Conservation (phyloP, 2,329 filamentous ascomycete genomes). For the Phialophora chinensis region DNA sequence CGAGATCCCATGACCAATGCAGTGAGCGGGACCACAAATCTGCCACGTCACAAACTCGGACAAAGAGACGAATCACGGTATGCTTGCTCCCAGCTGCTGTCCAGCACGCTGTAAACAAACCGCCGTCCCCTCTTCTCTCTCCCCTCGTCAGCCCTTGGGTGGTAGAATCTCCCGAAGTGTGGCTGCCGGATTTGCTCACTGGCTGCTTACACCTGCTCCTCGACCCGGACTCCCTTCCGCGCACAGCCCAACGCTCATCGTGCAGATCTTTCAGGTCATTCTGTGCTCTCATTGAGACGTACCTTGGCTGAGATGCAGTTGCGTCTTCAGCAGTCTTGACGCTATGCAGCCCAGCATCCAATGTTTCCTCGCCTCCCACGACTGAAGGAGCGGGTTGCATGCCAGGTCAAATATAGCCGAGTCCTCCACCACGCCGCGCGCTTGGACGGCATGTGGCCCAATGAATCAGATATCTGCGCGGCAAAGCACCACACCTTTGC, state of each 20-base stretch:
- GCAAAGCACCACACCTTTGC: not conserved
- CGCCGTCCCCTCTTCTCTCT: not conserved
- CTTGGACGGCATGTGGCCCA: not conserved
- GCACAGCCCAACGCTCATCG: not conserved
- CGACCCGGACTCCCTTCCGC: not conserved
- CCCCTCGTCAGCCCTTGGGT: not conserved
- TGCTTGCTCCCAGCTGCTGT: not conserved
- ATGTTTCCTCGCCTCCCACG: not conserved
- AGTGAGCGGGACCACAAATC: not conserved
- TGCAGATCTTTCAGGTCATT: not conserved
- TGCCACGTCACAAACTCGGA: conserved; percentile 7
- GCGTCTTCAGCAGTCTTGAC: not conserved
- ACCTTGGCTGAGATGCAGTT: not conserved
- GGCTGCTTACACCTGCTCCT: not conserved
- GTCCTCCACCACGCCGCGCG: not conserved
- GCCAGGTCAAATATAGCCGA: not conserved
- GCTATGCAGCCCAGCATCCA: not conserved
- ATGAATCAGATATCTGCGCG: not conserved
- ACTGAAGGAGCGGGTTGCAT: not conserved
- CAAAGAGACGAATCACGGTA: conserved; percentile 1
- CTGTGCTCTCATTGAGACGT: conserved; percentile 1
- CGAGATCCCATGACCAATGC: not conserved
- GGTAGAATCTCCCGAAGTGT: not conserved
- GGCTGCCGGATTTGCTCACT: not conserved
- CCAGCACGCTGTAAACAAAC: conserved; percentile 5